A percentile compares a stretch with the other conserved stretches of the same genome.
phyloP scores from a whole-genome alignment of 2,329 filamentous ascomycete genomes.

The Exophiala alcalophila region DNA sequence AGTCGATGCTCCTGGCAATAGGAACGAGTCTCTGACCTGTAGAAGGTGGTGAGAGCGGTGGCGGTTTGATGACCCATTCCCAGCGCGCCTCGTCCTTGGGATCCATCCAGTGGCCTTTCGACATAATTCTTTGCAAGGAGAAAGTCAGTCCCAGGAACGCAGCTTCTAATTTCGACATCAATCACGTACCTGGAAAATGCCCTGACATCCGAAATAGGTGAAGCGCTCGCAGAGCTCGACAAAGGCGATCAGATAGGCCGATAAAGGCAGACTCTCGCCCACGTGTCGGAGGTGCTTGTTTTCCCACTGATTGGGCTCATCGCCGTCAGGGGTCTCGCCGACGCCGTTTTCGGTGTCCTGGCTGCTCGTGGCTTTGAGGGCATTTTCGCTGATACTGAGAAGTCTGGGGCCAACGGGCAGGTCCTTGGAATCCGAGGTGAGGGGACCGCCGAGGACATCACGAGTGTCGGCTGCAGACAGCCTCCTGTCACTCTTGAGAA shows the following conservation, averaged over 20 bases:
- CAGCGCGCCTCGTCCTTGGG: conserved; percentile 50
- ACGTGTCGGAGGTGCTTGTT: conserved; percentile 12
- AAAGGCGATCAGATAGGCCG: conserved; percentile 19
- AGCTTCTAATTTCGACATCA: conserved; percentile 37
- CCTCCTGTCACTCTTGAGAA: conserved; percentile 1
- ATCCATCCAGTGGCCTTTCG: conserved; percentile 41
- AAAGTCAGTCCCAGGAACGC: background rate
- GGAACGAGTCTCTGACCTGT: conserved; percentile 47
- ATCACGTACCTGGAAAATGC: conserved; percentile 54
- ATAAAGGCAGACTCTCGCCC: conserved; percentile 14
- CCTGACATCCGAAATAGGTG: conserved; percentile 45
- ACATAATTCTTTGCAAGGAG: conserved; percentile 55
- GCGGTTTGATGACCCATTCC: conserved; percentile 57
- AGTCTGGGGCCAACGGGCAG: conserved; percentile 48
- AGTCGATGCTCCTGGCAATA: conserved; percentile 49
- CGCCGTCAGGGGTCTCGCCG: conserved; percentile 7
- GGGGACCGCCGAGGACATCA: conserved; percentile 7
- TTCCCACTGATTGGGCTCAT: conserved; percentile 12
- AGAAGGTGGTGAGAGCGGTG: conserved; percentile 53
- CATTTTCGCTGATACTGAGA: conserved; percentile 51
- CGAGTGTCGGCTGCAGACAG: conserved; percentile 1
- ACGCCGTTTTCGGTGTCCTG: conserved; percentile 5
- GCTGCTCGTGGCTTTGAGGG: conserved; percentile 39
- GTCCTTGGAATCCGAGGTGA: conserved; percentile 5
- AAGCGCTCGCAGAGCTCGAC: conserved; percentile 26